These are phyloP conservation scores for Neurospora sp. DNA, from an alignment of 495 filamentous ascomycete genomes.

Conservation along the genomic window DNA sequence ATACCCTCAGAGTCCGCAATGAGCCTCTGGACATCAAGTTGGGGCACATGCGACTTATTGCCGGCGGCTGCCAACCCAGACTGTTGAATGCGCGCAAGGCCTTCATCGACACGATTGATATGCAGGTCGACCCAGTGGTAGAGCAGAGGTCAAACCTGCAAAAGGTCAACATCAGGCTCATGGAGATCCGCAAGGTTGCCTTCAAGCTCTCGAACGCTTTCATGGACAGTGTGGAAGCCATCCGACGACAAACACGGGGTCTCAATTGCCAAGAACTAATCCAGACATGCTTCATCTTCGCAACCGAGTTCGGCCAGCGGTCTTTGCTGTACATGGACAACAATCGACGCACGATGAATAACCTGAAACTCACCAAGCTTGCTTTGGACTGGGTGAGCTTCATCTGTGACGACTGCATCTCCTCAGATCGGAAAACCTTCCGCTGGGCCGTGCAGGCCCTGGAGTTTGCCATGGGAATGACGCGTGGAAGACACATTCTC, in stretches of 20 bases:
- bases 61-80: constrained; percentile 74
- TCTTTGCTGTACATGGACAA: constrained; percentile 89
- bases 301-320: constrained; percentile 93
- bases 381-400: constrained; percentile 96
- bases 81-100: constrained; percentile 66
- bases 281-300: constrained; percentile 98
- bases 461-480: constrained; percentile 97
- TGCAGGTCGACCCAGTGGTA: constrained; percentile 75
- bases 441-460: constrained; percentile 91
- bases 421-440: constrained; percentile 92
- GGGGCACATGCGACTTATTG: constrained; percentile 79
- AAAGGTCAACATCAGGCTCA: constrained; percentile 82
- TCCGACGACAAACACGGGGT: constrained; percentile 71
- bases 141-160: constrained; percentile 89
- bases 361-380: constrained; percentile 82
- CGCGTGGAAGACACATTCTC: constrained; percentile 80
- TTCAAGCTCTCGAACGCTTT: constrained; percentile 98
- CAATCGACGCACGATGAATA: constrained; percentile 91
- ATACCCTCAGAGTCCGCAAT: constrained; percentile 55
- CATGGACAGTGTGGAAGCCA: constrained; percentile 95
- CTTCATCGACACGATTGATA: constrained; percentile 66
- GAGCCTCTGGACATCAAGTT: constrained; percentile 77
- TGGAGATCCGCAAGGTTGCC: constrained; percentile 89
- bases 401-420: constrained; percentile 92
- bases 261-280: constrained; percentile 91